Evolutionary conservation across 1,284 basidiomycete genomes (phyloP), one percentile per base, ranked within the genome.

Genomic region (Cryptococcus jaspeensis): DNA sequence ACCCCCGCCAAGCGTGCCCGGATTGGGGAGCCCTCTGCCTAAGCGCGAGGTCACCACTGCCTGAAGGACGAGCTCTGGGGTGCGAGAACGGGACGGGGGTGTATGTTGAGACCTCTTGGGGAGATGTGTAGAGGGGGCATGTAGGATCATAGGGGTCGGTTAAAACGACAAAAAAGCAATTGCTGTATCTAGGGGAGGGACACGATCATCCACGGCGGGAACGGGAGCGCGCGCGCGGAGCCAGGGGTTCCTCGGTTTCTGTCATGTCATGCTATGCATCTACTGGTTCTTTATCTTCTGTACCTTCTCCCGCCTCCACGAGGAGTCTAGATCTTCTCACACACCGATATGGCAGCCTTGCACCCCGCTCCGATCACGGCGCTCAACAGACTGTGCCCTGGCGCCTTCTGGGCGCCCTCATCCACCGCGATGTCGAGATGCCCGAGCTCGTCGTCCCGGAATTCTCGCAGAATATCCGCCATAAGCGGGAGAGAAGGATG

Each of bases 381-480:
- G 63, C 89, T 91, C 48, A 98, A 79, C 46, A 98, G 78, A 3
- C 92, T 90, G 76, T 98, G 93, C 16, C 88, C 92, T 0, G 94
- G 92, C 25, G 93, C 93, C 59, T 88, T 85, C 74, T 97, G 94
- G 16, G 90, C 87, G 69, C 91, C 84, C 69, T 97, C 84, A 63
- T 89, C 87, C 9, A 98, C 89, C 1, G 94, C 94, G 15, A 87
- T 92, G 69, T 97, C 90, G 59, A 98, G 81, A 74, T 98, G 94
- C 69, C 90, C 92, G 22, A 97, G 82, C 73, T 98, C 94, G 71
- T 98, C 94, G 75, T 97, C 93, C 58, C 93, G 81, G 75, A 97
- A 91, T 74, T 97, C 94, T 53, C 79, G 80, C 41, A 97, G 84
- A 48, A 96, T 83, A 8, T 85, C 80, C 60, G 82, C 84, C 46